Evolutionary conservation across 2,329 filamentous ascomycete genomes (phyloP).

Genomic region (Aspergillus fumigatus): DNA sequence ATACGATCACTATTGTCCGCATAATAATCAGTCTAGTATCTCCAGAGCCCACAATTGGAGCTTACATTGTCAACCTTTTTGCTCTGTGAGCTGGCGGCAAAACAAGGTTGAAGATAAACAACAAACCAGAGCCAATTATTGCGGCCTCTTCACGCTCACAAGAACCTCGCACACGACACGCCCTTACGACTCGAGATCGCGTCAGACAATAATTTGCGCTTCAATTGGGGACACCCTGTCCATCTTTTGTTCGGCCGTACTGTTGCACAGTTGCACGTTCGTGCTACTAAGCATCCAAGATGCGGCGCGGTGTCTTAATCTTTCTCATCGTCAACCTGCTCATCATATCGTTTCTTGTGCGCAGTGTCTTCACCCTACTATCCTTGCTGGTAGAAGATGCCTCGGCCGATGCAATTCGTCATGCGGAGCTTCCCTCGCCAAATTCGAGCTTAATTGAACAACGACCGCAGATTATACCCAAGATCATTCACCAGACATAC

Average conservation of each 20-base stretch:
- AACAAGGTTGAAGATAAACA: not conserved
- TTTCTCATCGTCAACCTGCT: conserved; percentile 62
- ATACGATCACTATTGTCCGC: not conserved
- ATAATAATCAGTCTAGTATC: not conserved
- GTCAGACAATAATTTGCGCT: not conserved
- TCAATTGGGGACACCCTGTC: conserved; percentile 1
- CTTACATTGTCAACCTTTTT: not conserved
- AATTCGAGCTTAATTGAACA: conserved; percentile 57
- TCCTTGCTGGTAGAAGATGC: conserved; percentile 66
- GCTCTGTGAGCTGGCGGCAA: not conserved
- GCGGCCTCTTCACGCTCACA: not conserved
- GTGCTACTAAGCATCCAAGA: conserved; percentile 32
- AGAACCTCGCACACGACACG: conserved; percentile 2
- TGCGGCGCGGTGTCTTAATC: conserved; percentile 58
- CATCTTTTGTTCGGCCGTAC: not conserved
- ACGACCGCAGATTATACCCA: conserved; percentile 61
- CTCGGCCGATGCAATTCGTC: conserved; percentile 61
- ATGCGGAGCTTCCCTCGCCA: conserved; percentile 61
- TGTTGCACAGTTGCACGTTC: conserved; percentile 3
- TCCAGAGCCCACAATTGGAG: not conserved
- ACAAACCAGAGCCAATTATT: not conserved
- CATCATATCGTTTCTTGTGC: conserved; percentile 60
- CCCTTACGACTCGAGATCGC: conserved; percentile 4
- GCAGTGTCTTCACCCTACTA: conserved; percentile 66
- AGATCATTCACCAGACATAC: conserved; percentile 75